Evolutionary conservation across 306 rosid genomes (phyloP).

Genomic region (Pyrus bretschneideri): DNA sequence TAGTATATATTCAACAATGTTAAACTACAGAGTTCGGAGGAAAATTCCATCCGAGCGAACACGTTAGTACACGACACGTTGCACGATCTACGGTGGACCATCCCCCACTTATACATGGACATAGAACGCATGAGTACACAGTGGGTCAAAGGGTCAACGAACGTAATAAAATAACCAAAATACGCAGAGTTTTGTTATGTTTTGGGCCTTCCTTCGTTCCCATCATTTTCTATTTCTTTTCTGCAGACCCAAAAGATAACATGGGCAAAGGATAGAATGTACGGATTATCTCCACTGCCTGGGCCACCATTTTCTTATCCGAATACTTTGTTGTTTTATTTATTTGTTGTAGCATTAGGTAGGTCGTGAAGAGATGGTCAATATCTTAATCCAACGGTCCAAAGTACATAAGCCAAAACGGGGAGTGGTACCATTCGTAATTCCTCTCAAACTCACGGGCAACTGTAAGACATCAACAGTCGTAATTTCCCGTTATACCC

Average conservation of each 20-base stretch:
- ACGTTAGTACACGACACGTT: too few relatives aligned
- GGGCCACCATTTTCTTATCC: background rate
- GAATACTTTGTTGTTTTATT: background rate
- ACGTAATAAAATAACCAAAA: background rate
- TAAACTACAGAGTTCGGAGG: too few relatives aligned
- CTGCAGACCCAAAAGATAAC: background rate
- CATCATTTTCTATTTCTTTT: background rate
- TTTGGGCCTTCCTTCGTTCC: background rate
- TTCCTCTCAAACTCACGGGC: background rate
- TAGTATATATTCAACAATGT: too few relatives aligned
- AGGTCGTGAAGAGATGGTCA: background rate
- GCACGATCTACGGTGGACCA: too few relatives aligned
- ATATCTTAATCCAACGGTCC: background rate
- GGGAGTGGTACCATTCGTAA: slow-evolving; percentile 3
- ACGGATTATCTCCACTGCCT: background rate
- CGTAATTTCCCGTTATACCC: slow-evolving; percentile 28
- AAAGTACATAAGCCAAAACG: background rate
- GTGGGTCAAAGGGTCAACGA: background rate
- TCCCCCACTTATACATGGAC: background rate
- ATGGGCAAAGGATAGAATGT: background rate
- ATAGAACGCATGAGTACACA: background rate
- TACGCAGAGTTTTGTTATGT: background rate
- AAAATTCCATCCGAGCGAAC: too few relatives aligned
- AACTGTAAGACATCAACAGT: background rate
- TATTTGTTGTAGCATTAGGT: background rate